phyloP scores from a whole-genome alignment of 441 rosid species.

The Bocquillonia castaneifolia region DNA sequence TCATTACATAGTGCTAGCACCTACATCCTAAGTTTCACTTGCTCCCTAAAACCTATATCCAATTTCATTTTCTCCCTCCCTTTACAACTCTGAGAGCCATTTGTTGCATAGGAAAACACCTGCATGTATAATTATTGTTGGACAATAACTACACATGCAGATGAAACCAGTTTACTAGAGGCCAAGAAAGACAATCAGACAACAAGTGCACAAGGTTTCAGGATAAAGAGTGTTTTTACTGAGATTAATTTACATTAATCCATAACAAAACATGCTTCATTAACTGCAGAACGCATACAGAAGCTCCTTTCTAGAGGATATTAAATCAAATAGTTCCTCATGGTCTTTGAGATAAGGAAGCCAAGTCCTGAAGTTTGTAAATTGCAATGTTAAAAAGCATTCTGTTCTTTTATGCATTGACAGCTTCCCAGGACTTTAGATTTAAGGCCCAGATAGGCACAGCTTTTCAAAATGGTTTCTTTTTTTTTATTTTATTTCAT shows the following conservation, averaged over 20 bases:
- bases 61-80: slow-evolving; percentile 1
- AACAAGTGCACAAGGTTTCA: too few species aligned
- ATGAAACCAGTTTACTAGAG: too few species aligned
- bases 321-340: neutral
- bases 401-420: neutral
- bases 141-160: neutral
- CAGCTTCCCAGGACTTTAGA: too few species aligned
- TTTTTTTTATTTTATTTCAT: too few species aligned
- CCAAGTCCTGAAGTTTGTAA: neutral
- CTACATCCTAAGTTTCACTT: too few species aligned
- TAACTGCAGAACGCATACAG: neutral
- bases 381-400: neutral
- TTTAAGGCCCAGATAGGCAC: too few species aligned
- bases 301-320: neutral
- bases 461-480: too few species aligned
- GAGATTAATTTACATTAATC: neutral
- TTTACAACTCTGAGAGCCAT: neutral
- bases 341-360: neutral
- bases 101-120: too few species aligned
- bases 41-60: too few species aligned
- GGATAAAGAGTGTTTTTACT: neutral
- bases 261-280: slow-evolving; percentile 5
- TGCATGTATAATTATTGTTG: neutral
- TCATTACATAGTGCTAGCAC: neutral
- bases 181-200: neutral